These are phyloP conservation scores for Penicillium sp. DNA, from an alignment of 2,329 filamentous ascomycete species.

Conservation along the genomic window DNA sequence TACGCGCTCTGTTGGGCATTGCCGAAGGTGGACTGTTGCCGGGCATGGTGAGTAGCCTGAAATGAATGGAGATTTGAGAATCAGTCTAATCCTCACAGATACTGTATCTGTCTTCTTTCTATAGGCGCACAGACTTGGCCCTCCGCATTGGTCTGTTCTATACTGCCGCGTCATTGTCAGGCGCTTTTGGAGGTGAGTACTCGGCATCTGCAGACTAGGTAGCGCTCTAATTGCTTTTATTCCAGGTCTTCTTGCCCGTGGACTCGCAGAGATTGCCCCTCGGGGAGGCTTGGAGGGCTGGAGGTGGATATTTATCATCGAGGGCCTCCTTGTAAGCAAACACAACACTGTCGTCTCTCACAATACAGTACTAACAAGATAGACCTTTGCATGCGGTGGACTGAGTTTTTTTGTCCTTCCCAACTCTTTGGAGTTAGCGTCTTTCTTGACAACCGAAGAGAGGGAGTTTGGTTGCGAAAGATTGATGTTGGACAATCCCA, in stretches of 20 bases:
- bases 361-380: neutral
- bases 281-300: slow-evolving; percentile 56
- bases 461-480: slow-evolving; percentile 51
- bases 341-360: neutral
- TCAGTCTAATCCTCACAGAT: slow-evolving; percentile 41
- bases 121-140: slow-evolving; percentile 60
- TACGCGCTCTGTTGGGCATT: slow-evolving; percentile 62
- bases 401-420: slow-evolving; percentile 57
- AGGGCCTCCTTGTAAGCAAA: slow-evolving; percentile 46
- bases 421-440: slow-evolving; percentile 55
- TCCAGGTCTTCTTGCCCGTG: slow-evolving; percentile 59
- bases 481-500: slow-evolving; percentile 42
- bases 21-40: slow-evolving; percentile 67
- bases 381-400: slow-evolving; percentile 57
- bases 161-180: slow-evolving; percentile 64
- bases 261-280: slow-evolving; percentile 60
- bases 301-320: slow-evolving; percentile 65
- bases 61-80: neutral
- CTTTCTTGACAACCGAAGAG: slow-evolving; percentile 56
- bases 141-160: slow-evolving; percentile 68
- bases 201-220: neutral
- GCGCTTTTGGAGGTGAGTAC: slow-evolving; percentile 59
- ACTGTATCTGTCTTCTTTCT: slow-evolving; percentile 65
- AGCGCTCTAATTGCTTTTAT: neutral
- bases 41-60: slow-evolving; percentile 55